Conservation (phyloP, 169 alveolate species). For the Neospora caninum region DNA sequence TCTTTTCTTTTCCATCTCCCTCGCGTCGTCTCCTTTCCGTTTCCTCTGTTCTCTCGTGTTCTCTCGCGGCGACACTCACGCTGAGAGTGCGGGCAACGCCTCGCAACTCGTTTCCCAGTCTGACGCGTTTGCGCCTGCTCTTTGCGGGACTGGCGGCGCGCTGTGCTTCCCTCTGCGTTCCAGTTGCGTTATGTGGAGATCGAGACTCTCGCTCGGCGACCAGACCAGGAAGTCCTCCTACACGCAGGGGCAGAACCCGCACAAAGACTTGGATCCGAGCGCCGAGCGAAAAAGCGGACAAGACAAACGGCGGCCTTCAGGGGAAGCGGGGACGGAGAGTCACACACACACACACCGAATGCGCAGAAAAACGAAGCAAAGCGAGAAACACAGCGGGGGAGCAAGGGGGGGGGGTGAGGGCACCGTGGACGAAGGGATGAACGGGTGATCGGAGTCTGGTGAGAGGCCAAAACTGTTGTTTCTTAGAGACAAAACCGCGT, state of each 20-base stretch:
- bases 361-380: no score
- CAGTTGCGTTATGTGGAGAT: background rate
- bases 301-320: no score
- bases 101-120: background rate
- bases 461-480: no score
- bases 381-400: no score
- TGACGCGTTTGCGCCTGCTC: background rate
- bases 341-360: no score
- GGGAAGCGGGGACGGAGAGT: no score
- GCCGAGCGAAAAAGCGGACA: no score
- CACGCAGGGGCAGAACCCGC: no score
- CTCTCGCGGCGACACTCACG: background rate
- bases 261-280: no score
- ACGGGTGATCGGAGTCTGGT: no score
- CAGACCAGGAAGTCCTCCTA: background rate
- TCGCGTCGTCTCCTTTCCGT: background rate
- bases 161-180: background rate
- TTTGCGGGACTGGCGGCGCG: background rate
- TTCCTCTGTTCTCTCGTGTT: background rate
- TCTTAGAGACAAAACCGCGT: background rate
- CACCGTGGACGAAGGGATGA: no score
- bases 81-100: background rate
- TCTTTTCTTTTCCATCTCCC: background rate
- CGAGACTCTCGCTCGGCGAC: slow-evolving; percentile 17
- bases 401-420: no score